Evolutionary conservation across 108 stramenopile species (phyloP).

Genomic region (Conticribra guillardii): DNA sequence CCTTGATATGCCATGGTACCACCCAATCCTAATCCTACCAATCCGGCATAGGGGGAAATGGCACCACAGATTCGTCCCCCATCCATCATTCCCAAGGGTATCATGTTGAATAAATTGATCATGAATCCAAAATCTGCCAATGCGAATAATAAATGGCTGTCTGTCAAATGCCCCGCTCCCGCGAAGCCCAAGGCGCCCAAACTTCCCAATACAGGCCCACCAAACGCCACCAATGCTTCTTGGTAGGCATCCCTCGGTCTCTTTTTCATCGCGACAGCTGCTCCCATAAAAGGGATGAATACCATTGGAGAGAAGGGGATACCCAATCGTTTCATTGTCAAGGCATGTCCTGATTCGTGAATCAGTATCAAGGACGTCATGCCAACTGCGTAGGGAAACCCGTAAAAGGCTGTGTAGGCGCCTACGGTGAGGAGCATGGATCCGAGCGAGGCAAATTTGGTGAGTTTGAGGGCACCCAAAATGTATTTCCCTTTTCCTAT

Average conservation of each 20-base stretch:
- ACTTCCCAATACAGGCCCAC: conserved; percentile 86
- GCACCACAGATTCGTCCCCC: conserved; percentile 93
- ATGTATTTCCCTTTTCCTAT: conserved; percentile 90
- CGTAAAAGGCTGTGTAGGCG: conserved; percentile 87
- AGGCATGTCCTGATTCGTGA: conserved; percentile 89
- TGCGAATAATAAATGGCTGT: conserved; percentile 86
- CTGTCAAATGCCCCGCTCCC: conserved; percentile 68
- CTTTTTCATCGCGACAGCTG: conserved; percentile 85
- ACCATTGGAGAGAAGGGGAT: conserved; percentile 93
- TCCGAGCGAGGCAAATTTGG: conserved; percentile 87
- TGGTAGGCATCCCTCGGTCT: conserved; percentile 85
- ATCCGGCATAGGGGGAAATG: conserved; percentile 72
- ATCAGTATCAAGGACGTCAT: conserved; percentile 90
- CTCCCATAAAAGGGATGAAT: conserved; percentile 95
- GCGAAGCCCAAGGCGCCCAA: conserved; percentile 79
- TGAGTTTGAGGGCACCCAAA: conserved; percentile 87
- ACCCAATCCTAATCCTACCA: conserved; percentile 84
- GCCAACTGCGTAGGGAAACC: conserved; percentile 88
- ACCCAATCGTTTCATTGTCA: conserved; percentile 74
- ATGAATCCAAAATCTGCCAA: conserved; percentile 96
- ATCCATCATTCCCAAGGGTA: conserved; percentile 91
- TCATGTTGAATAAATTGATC: conserved; percentile 94
- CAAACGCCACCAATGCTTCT: conserved; percentile 91
- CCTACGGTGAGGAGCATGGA: conserved; percentile 88
- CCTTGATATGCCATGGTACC: conserved; percentile 72